phyloP scores from a whole-genome alignment of 1,284 basidiomycete genomes.

The Porphyrellus sp. region DNA sequence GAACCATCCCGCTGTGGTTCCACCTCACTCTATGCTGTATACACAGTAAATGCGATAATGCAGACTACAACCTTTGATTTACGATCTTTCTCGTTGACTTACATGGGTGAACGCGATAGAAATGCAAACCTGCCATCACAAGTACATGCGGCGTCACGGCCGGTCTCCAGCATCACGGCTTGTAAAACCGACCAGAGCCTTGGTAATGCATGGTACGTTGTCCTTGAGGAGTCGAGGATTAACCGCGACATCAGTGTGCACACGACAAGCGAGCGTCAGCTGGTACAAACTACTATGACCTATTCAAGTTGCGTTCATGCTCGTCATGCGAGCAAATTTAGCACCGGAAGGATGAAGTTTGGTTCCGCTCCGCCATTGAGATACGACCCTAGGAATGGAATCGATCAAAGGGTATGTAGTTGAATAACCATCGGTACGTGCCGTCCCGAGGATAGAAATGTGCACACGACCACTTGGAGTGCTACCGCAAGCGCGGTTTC shows the following conservation, averaged over 20 bases:
- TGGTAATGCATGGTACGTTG: slow-evolving; percentile 18
- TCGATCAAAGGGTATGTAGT: slow-evolving; percentile 5
- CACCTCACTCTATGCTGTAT: slow-evolving; percentile 1
- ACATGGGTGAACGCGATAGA: slow-evolving; percentile 7
- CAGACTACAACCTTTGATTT: slow-evolving; percentile 39
- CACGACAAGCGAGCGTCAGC: slow-evolving; percentile 6
- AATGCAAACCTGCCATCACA: not conserved
- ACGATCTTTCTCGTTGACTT: slow-evolving; percentile 7
- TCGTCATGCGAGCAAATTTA: not conserved
- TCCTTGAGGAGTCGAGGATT: slow-evolving; percentile 24
- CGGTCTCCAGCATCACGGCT: slow-evolving; percentile 7
- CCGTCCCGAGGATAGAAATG: slow-evolving; percentile 25
- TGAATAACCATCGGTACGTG: slow-evolving; percentile 21
- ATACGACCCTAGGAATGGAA: slow-evolving; percentile 2
- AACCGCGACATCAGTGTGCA: slow-evolving; percentile 21
- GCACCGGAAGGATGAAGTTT: not conserved
- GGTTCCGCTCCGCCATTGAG: slow-evolving; percentile 14
- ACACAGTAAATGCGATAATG: slow-evolving; percentile 35
- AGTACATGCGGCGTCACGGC: slow-evolving; percentile 11
- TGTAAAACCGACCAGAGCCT: slow-evolving; percentile 26
- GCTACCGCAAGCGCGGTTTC: slow-evolving; percentile 11
- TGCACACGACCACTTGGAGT: slow-evolving; percentile 9
- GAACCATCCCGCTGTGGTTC: slow-evolving; percentile 17
- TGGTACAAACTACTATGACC: not conserved
- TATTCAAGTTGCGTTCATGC: slow-evolving; percentile 1